phyloP scores from a whole-genome alignment of 1,139 yeast species.

The Wickerhamomyces sp. region DNA sequence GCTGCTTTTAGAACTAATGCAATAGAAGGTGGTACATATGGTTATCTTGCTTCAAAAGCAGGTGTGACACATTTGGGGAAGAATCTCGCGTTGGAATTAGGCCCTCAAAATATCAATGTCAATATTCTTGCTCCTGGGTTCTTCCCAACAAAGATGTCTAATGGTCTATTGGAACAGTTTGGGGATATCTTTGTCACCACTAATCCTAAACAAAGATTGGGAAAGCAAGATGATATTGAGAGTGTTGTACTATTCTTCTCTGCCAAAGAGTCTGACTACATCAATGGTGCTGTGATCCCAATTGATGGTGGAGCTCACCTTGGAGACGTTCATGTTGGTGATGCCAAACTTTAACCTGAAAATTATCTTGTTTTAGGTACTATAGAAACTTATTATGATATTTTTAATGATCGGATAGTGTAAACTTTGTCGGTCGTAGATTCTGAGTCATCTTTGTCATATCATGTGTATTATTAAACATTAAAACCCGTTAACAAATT shows the following conservation, averaged over 20 bases:
- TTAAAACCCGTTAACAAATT: slow-evolving; percentile 3
- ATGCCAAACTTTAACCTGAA: neutral
- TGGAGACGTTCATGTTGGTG: slow-evolving; percentile 18
- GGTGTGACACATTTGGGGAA: slow-evolving; percentile 71
- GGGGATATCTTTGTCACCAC: slow-evolving; percentile 45
- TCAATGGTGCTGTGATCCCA: slow-evolving; percentile 71
- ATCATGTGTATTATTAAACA: no score
- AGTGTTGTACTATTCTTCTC: slow-evolving; percentile 56
- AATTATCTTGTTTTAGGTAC: neutral
- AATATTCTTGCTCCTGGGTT: slow-evolving; percentile 76
- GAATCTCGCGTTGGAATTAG: slow-evolving; percentile 57
- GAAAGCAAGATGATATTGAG: slow-evolving; percentile 56
- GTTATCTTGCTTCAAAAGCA: slow-evolving; percentile 73
- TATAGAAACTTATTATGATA: no score
- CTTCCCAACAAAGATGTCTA: slow-evolving; percentile 74
- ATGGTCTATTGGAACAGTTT: slow-evolving; percentile 50
- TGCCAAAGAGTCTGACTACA: slow-evolving; percentile 53
- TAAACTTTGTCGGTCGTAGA: no score
- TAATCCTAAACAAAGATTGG: slow-evolving; percentile 66
- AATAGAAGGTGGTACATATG: slow-evolving; percentile 55
- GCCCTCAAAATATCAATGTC: slow-evolving; percentile 62
- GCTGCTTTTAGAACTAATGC: slow-evolving; percentile 39
- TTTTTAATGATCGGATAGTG: no score
- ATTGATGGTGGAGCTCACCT: slow-evolving; percentile 61
- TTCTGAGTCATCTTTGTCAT: no score